Evolutionary conservation across 2,329 filamentous ascomycete species (phyloP).

Genomic region (Trichophyton benhamiae): DNA sequence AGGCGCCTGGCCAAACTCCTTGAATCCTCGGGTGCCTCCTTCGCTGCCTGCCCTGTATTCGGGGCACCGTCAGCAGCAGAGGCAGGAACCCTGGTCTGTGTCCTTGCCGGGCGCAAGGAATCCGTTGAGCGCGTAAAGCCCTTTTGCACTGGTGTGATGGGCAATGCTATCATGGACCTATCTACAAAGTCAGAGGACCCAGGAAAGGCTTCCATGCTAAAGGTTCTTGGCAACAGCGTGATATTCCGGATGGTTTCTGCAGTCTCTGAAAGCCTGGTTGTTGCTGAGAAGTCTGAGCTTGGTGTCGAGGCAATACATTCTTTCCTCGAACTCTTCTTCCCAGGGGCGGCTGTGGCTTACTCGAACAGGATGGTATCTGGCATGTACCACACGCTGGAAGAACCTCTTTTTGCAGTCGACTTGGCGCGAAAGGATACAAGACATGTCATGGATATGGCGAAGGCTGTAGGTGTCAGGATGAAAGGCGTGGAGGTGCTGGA

Average conservation of each 20-base stretch:
- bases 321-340: constrained; percentile 62
- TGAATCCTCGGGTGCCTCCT: constrained; percentile 51
- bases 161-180: constrained; percentile 58
- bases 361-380: constrained; percentile 60
- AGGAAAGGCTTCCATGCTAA: constrained; percentile 57
- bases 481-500: constrained; percentile 55
- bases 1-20: constrained; percentile 50
- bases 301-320: constrained; percentile 57
- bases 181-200: constrained; percentile 48
- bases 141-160: constrained; percentile 61
- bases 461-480: constrained; percentile 49
- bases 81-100: constrained; percentile 56
- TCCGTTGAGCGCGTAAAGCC: constrained; percentile 54
- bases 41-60: constrained; percentile 56
- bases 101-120: constrained; percentile 53
- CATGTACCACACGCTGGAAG: constrained; percentile 62
- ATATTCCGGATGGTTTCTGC: constrained; percentile 71
- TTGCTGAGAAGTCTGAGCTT: constrained; percentile 70
- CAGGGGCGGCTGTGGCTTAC: constrained; percentile 63
- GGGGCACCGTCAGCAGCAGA: constrained; percentile 38
- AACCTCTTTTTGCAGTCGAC: constrained; percentile 71
- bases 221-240: constrained; percentile 79
- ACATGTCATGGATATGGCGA: constrained; percentile 59
- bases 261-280: constrained; percentile 62
- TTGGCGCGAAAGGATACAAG: constrained; percentile 70